phyloP scores from a whole-genome alignment of 83 land plant species.

The Isoetes engelmannii region DNA sequence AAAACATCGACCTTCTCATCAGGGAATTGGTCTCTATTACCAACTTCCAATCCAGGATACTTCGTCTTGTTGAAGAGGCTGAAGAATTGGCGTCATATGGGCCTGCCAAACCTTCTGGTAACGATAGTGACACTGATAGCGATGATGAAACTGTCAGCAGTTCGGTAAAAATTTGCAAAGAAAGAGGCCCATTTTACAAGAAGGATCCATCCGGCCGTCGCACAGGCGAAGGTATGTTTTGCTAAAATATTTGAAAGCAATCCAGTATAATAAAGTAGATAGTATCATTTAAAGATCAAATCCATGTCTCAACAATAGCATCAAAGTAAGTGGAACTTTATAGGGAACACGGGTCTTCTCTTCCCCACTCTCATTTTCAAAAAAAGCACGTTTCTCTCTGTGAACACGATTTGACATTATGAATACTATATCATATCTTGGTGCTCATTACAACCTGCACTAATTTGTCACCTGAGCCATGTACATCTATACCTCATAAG shows the following conservation, averaged over 20 bases:
- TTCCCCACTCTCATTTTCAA: no score
- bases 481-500: no score
- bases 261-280: no score
- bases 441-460: no score
- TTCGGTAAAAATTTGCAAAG: neutral
- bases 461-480: no score
- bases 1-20: slow-evolving; percentile 29
- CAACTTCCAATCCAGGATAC: slow-evolving; percentile 32
- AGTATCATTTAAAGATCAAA: no score
- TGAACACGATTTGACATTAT: no score
- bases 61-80: slow-evolving; percentile 21
- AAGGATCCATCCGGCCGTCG: slow-evolving; percentile 36
- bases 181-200: slow-evolving; percentile 32
- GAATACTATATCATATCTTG: no score
- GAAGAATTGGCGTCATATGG: slow-evolving; percentile 34
- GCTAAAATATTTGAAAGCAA: no score
- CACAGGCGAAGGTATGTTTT: slow-evolving; percentile 34
- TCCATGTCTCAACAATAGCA: neutral
- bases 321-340: neutral
- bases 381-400: no score
- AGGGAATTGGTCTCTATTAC: slow-evolving; percentile 32
- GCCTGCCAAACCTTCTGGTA: slow-evolving; percentile 21
- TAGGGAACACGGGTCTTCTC: no score
- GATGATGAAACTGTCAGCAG: slow-evolving; percentile 16
- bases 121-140: slow-evolving; percentile 16